Evolutionary conservation across 2,329 filamentous ascomycete species (phyloP), one percentile per base, ranked within the genome.

Genomic region (Calonectria pseudoreteaudii): DNA sequence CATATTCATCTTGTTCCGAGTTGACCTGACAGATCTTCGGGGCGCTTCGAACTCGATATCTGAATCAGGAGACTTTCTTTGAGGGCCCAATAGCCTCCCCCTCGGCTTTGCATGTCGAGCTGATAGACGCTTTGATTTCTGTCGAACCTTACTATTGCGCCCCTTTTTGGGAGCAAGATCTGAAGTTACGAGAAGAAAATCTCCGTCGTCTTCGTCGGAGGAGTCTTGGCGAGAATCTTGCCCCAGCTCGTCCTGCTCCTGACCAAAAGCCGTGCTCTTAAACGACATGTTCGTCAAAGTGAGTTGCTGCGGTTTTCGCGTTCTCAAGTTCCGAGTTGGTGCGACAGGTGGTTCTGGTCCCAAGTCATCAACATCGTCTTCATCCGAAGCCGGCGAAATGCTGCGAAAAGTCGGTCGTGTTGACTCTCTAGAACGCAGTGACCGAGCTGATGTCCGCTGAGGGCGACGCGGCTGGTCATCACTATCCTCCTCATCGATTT

Each of bases 41-140:
- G 85, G 83, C 10, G 84, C 79, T 77, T 91, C 89, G 66, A 91
- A 90, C 71, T 91, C 90, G 41, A 91, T 90, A 16, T 87, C 86
- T 4, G 87, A 88, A 60, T 81, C 84, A 44, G 80, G 79, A 23
- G 79, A 82, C 71, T 80, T 77, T 56, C 79, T 71, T 73, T 78
- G 71, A 14, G 68, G 68, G 1, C 44, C 11, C 6, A 38, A 30
- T 53, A 65, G 28, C n/a, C 36, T 74, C 13, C 58, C 60, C 36
- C 67, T 71, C n/a, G 75, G 64, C 47, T 67, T 74, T 36, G 71
- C 60, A 30, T 73, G 78, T 18, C 64, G 66, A 28, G 73, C 31
- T n/a, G 72, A 76, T 9, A 79, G 52, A 23, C 80, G 80, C 34
- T 71, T 79, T 4, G 77, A 74, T n/a, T 75, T 76, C 28, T 78